A percentile compares a stretch with the other conserved stretches of the same genome.
These are phyloP conservation scores for Penicillium antarcticum DNA, from an alignment of 495 filamentous ascomycete genomes.

Conservation along the genomic window DNA sequence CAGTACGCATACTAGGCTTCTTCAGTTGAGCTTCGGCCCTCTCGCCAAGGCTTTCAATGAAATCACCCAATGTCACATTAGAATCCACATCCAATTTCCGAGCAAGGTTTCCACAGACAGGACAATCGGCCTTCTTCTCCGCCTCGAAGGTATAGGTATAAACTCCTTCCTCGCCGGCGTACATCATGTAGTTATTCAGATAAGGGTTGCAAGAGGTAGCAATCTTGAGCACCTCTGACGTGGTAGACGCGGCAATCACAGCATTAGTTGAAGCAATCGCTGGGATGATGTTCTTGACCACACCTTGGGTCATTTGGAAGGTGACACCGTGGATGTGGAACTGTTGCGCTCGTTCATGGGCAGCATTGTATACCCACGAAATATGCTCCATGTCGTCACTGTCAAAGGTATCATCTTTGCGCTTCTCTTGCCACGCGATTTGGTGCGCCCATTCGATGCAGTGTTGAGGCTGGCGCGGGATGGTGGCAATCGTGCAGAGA, in stretches of 20 bases:
- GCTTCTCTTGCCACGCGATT: slow-evolving; percentile 65
- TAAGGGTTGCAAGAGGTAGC: slow-evolving; percentile 75
- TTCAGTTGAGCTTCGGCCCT: slow-evolving; percentile 83
- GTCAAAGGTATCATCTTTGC: slow-evolving; percentile 67
- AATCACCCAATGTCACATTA: slow-evolving; percentile 72
- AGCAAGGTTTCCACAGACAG: slow-evolving; percentile 84
- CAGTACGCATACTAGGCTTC: slow-evolving; percentile 82
- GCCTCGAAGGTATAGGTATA: slow-evolving; percentile 98
- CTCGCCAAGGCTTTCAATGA: slow-evolving; percentile 80
- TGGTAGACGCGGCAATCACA: slow-evolving; percentile 90
- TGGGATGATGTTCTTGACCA: slow-evolving; percentile 99
- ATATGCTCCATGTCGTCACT: slow-evolving; percentile 97
- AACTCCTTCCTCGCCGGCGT: slow-evolving; percentile 88
- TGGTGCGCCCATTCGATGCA: slow-evolving; percentile 99
- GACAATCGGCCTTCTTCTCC: slow-evolving; percentile 87
- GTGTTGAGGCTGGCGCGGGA: slow-evolving; percentile 95
- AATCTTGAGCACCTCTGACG: slow-evolving; percentile 96
- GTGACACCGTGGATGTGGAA: slow-evolving; percentile 93
- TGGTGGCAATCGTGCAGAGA: slow-evolving; percentile 93
- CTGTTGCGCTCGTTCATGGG: slow-evolving; percentile 72
- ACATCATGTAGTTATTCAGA: slow-evolving; percentile 98
- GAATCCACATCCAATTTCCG: slow-evolving; percentile 68
- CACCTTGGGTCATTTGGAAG: slow-evolving; percentile 94
- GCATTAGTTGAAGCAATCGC: slow-evolving; percentile 98
- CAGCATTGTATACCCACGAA: slow-evolving; percentile 90